A percentile compares a stretch with the other conserved stretches of the same genome.
Evolutionary conservation across 129 eudicot species (phyloP).

Genomic region (Tagetes patula): DNA sequence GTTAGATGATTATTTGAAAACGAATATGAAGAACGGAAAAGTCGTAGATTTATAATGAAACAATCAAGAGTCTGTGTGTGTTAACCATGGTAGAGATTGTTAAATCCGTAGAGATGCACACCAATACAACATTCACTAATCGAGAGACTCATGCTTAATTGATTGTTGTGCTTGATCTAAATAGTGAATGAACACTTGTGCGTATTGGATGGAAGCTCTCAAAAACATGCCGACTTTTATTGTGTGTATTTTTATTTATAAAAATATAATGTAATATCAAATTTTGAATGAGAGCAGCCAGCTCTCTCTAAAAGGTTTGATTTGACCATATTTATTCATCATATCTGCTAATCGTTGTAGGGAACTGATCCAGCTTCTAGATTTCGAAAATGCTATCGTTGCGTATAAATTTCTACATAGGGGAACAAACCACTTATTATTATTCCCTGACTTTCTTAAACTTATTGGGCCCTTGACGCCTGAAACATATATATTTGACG

Average conservation of each 20-base stretch:
- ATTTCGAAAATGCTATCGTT: background rate
- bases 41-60: background rate
- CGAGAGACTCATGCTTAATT: too few species aligned
- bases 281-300: background rate
- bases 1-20: constrained; percentile 1
- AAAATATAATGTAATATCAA: background rate
- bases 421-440: background rate
- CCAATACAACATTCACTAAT: background rate
- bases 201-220: background rate
- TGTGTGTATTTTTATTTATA: background rate
- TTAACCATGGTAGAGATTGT: background rate
- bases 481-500: background rate
- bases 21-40: background rate
- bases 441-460: background rate
- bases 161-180: too few species aligned
- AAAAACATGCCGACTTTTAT: background rate
- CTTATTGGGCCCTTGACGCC: background rate
- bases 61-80: too few species aligned
- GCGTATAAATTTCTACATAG: background rate
- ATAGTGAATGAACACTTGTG: background rate
- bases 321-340: background rate
- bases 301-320: background rate
- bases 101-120: background rate
- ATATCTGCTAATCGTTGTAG: background rate
- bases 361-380: background rate